These are phyloP conservation scores for Helianthus tuberosus DNA, from an alignment of 129 eudicot genomes.

Conservation along the genomic window DNA sequence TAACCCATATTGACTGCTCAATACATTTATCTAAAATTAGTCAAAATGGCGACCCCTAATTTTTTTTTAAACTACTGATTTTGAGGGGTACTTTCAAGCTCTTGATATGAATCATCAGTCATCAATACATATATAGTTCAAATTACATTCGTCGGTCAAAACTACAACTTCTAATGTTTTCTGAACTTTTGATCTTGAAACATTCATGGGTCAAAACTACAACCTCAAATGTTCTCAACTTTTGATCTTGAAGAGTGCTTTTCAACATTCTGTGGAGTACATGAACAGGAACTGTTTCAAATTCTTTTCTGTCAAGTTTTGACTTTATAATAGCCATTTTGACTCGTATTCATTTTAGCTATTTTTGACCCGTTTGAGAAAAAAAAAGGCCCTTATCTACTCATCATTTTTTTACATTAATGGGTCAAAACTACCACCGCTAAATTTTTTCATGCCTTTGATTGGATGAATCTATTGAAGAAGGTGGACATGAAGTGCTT, in stretches of 20 bases:
- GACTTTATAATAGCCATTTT: background rate
- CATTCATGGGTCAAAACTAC: too few relatives aligned
- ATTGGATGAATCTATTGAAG: background rate
- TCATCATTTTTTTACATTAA: background rate
- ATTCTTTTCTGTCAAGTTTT: background rate
- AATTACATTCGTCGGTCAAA: too few relatives aligned
- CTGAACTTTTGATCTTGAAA: background rate
- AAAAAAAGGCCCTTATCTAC: background rate
- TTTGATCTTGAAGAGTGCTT: background rate
- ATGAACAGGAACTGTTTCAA: background rate
- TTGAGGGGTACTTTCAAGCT: background rate
- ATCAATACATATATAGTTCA: too few relatives aligned
- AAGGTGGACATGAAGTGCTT: background rate
- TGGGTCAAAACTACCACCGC: background rate
- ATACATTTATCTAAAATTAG: background rate
- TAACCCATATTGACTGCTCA: background rate
- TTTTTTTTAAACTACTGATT: background rate
- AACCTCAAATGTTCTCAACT: too few relatives aligned
- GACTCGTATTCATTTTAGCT: background rate
- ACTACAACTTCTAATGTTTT: too few relatives aligned
- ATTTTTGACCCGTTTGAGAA: background rate
- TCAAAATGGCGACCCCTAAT: background rate
- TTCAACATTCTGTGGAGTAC: background rate
- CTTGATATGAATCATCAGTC: too few relatives aligned
- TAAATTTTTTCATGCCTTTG: background rate